phyloP scores from a whole-genome alignment of 2,329 filamentous ascomycete genomes.

The Talaromyces rugulosus region DNA sequence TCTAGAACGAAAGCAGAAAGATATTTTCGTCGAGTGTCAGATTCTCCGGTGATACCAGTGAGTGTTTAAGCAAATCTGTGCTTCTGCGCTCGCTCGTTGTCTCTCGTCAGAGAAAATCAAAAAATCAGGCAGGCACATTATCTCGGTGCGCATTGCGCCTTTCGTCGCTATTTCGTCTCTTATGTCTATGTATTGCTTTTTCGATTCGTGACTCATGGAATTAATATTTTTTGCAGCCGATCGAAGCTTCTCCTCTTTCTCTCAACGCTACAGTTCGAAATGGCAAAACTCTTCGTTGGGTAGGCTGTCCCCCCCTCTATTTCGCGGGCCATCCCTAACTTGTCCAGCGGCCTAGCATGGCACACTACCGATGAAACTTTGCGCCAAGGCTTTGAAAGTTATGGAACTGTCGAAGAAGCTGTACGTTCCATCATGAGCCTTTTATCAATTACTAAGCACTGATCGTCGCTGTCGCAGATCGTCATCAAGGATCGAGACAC shows the following conservation, averaged over 20 bases:
- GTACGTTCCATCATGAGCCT: slow-evolving; percentile 56
- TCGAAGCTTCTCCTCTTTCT: not conserved
- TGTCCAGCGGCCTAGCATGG: slow-evolving; percentile 85
- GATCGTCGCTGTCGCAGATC: slow-evolving; percentile 55
- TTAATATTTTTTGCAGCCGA: slow-evolving; percentile 15
- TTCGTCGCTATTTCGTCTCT: not conserved
- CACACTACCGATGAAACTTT: slow-evolving; percentile 89
- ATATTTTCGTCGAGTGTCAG: not conserved
- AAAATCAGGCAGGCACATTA: not conserved
- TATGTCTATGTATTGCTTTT: not conserved
- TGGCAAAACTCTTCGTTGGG: slow-evolving; percentile 97
- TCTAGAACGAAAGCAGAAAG: not conserved
- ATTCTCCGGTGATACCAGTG: not conserved
- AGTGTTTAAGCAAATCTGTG: not conserved
- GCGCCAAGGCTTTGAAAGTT: slow-evolving; percentile 87
- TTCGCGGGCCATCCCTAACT: slow-evolving; percentile 10
- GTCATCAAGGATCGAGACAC: slow-evolving; percentile 98
- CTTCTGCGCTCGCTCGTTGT: not conserved
- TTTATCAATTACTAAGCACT: not conserved
- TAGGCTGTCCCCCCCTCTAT: slow-evolving; percentile 37
- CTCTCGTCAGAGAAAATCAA: not conserved
- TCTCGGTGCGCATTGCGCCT: not conserved
- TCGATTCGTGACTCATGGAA: slow-evolving; percentile 10
- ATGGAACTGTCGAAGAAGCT: slow-evolving; percentile 87
- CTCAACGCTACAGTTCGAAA: slow-evolving; percentile 39